A percentile compares a stretch with the other conserved stretches of the same genome.
These are phyloP conservation scores for Clitocybe nebularis DNA, from an alignment of 1,284 basidiomycete species.

Conservation along the genomic window DNA sequence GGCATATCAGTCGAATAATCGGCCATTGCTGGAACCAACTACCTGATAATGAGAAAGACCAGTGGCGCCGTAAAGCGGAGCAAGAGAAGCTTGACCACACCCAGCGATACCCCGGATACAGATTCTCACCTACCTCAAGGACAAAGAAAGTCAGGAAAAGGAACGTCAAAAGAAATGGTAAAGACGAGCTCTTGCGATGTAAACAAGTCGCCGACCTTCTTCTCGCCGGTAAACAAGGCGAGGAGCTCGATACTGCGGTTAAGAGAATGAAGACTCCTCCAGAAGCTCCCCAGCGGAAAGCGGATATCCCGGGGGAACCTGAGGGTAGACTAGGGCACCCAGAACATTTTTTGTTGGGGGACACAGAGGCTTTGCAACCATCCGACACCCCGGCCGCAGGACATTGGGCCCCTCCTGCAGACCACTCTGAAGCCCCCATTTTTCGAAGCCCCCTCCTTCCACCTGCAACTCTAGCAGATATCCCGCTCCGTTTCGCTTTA, in stretches of 20 bases:
- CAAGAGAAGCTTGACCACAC: slow-evolving; percentile 57
- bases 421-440: slow-evolving; percentile 15
- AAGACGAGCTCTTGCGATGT: slow-evolving; percentile 45
- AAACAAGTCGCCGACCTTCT: slow-evolving; percentile 51
- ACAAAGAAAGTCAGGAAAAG: slow-evolving; percentile 40
- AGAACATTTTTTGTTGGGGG: not conserved
- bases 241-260: slow-evolving; percentile 45
- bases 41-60: slow-evolving; percentile 39
- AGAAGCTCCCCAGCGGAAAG: slow-evolving; percentile 5
- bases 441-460: slow-evolving; percentile 35
- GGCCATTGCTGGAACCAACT: slow-evolving; percentile 51
- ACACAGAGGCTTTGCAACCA: not conserved
- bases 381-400: not conserved
- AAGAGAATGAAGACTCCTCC: slow-evolving; percentile 27
- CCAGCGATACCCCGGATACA: slow-evolving; percentile 51
- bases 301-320: slow-evolving; percentile 3
- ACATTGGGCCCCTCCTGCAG: not conserved
- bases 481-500: too few relatives aligned
- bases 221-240: slow-evolving; percentile 48
- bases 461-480: slow-evolving; percentile 12
- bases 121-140: slow-evolving; percentile 46
- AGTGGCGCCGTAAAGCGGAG: slow-evolving; percentile 51
- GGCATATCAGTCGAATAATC: slow-evolving; percentile 56
- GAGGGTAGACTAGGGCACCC: too few relatives aligned
- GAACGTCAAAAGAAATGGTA: slow-evolving; percentile 48